Evolutionary conservation across 1,284 basidiomycete genomes (phyloP), one percentile per base, ranked within the genome.

Genomic region (Pseudozyma flocculosa): DNA sequence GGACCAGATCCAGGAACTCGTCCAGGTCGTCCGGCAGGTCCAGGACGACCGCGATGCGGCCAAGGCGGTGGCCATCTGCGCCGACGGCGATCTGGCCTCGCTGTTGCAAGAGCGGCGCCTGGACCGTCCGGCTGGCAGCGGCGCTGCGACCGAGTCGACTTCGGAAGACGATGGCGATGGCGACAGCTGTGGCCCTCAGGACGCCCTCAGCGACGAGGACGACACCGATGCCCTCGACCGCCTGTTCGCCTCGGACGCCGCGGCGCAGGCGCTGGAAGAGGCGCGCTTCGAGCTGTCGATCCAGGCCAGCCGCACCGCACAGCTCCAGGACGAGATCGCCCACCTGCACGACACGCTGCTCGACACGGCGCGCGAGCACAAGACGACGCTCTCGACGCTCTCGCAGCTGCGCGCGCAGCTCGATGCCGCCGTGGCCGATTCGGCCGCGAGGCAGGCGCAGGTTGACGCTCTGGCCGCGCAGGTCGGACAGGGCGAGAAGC

Each of bases 1-100:
- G 13, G 50, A 49, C 0, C 57, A 61, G 40, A 54, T 65, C n/a
- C 50, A 52, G 29, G 57, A 65, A 22, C 54, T 65, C 10, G 58
- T 57, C 14, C 53, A 47, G 10, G 57, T 61, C 43, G 58, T 61
- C 50, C 57, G 53, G 40, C 62, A 65, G 47, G 54, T 65, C 0
- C 58, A 65, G 34, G 50, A 61, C 17, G 62, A 65, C 19, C 52
- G 62, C 1, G 62, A 65, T 32, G 37, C 54, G 11, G 54, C 51
- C 40, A 60, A 61, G 18, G 44, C 47, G 42, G 44, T 56, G 4
- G 61, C 47, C 5, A 24, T 45, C 3, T 32, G 39, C 4, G 45
- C 36, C 9, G 32, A 46, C 9, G 14, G 24, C 4, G 44, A 46
- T n/a, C 21, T 46, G 4, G 21, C 38, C 4, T 4, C 22, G 34